Evolutionary conservation across 1,284 basidiomycete genomes (phyloP), one percentile per base, ranked within the genome.

Genomic region (Crepidotus sp.): DNA sequence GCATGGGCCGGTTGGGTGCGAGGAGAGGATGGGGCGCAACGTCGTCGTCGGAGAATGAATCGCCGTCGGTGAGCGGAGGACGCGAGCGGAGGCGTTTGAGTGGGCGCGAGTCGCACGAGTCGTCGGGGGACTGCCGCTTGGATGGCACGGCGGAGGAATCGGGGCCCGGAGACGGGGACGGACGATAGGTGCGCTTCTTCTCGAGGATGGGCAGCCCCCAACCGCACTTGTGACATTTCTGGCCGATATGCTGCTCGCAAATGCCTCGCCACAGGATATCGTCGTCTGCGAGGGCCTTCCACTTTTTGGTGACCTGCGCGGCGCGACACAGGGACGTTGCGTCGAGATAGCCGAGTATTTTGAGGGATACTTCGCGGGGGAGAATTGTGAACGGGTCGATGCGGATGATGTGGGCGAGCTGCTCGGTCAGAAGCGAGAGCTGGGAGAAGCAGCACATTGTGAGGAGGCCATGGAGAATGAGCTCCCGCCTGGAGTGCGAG

Each of bases 361-460:
- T 91, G 60, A 99, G 78, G 13, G 80, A 80, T 49, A 96, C 77
- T 61, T 99, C 95, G 45, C 88, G 81, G 0, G 95, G 96, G 36
- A 99, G 77, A 52, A 93, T 79, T 36, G 76, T 69, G 65, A 98
- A 95, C 7, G 96, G 96, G 63, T 99, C 96, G 60, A 96, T 84
- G 51, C 95, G 84, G 61, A 96, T 97, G 51, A 97, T 83, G 53
- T 89, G 80, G 18, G 82, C 73, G 45, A 98, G 83, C 46, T 94
- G 88, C 51, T 96, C 90, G 11, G 91, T 88, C 38, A 99, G 81
- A 45, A 98, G 85, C 17, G 95, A 97, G n/a, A 98, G 82, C 59
- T 98, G 95, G 30, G 91, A 91, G 69, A 96, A 98, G 67, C 95
- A 98, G 64, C 95, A 98, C 90, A 98, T 98, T n/a, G 96, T 98